A percentile compares a stretch with the other conserved stretches of the same genome.
These are phyloP conservation scores for Vicia villosa DNA, from an alignment of 306 rosid species.

Conservation along the genomic window DNA sequence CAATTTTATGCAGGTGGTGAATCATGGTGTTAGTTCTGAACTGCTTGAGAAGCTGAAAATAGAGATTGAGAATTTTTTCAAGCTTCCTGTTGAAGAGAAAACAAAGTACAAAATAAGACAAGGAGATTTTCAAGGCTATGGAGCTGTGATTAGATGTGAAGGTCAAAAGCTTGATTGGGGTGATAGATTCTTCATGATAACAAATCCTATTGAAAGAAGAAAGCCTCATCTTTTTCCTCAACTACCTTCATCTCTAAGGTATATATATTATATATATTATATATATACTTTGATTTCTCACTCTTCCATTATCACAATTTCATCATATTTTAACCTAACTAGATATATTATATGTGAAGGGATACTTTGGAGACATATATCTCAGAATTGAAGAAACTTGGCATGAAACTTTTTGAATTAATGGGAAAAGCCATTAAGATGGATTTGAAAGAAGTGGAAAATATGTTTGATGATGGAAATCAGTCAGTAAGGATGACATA, in stretches of 20 bases:
- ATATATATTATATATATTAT: no score
- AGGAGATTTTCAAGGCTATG: slow-evolving; percentile 82
- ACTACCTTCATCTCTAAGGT: slow-evolving; percentile 65
- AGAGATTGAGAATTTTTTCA: slow-evolving; percentile 65
- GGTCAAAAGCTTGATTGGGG: slow-evolving; percentile 88
- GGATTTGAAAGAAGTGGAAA: slow-evolving; percentile 49
- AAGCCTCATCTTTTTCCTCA: slow-evolving; percentile 61
- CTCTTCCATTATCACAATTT: neutral
- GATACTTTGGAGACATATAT: slow-evolving; percentile 57
- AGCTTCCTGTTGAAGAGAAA: slow-evolving; percentile 68
- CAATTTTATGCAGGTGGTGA: slow-evolving; percentile 53
- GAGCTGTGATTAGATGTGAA: slow-evolving; percentile 44
- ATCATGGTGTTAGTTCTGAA: slow-evolving; percentile 66
- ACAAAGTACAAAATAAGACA: slow-evolving; percentile 48
- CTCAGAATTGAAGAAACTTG: slow-evolving; percentile 47
- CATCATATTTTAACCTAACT: neutral
- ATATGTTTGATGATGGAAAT: slow-evolving; percentile 67
- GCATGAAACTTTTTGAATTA: slow-evolving; percentile 44
- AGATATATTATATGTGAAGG: slow-evolving; percentile 35
- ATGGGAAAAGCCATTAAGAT: slow-evolving; percentile 54
- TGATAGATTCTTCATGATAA: slow-evolving; percentile 59
- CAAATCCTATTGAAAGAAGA: slow-evolving; percentile 62
- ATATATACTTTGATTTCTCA: neutral
- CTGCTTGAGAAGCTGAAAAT: slow-evolving; percentile 49
- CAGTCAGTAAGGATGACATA: slow-evolving; percentile 68